These are phyloP conservation scores for Lichtheimia hyalospora DNA, from an alignment of 371 early-diverging fungal species.

Conservation along the genomic window DNA sequence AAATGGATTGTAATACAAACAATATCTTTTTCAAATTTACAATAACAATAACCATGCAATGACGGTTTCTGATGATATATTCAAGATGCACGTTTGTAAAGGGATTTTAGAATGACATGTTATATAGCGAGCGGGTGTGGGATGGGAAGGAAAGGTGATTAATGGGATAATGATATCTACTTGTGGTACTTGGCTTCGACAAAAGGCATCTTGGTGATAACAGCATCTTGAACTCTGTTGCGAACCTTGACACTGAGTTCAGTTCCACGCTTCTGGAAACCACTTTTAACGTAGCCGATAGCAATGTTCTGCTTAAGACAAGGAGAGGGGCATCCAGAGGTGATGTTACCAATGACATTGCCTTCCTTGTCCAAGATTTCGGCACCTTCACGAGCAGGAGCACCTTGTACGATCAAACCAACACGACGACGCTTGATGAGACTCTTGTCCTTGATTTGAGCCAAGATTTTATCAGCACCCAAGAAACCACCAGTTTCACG, in stretches of 20 bases:
- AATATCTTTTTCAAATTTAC: too few relatives aligned
- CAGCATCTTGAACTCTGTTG: conserved; percentile 77
- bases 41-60: too few relatives aligned
- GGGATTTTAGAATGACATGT: too few relatives aligned
- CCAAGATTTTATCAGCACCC: conserved; percentile 85
- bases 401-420: conserved; percentile 91
- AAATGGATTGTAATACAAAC: too few relatives aligned
- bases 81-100: too few relatives aligned
- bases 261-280: conserved; percentile 87
- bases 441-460: conserved; percentile 81
- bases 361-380: conserved; percentile 67
- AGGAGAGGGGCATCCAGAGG: conserved; percentile 94
- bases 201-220: conserved; percentile 96
- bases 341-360: conserved; percentile 75
- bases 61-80: too few relatives aligned
- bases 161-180: conserved; percentile 18
- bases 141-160: not conserved
- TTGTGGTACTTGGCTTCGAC: conserved; percentile 83
- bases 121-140: too few relatives aligned
- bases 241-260: conserved; percentile 89
- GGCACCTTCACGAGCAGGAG: conserved; percentile 92
- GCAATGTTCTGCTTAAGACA: conserved; percentile 94
- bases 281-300: conserved; percentile 92
- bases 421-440: conserved; percentile 75
- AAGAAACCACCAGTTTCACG: conserved; percentile 92